A percentile compares a stretch with the other conserved stretches of the same genome.
Conservation (phyloP, 225 moss, liverwort and hornwort species). For the Rhytidiadelphus loreus region DNA sequence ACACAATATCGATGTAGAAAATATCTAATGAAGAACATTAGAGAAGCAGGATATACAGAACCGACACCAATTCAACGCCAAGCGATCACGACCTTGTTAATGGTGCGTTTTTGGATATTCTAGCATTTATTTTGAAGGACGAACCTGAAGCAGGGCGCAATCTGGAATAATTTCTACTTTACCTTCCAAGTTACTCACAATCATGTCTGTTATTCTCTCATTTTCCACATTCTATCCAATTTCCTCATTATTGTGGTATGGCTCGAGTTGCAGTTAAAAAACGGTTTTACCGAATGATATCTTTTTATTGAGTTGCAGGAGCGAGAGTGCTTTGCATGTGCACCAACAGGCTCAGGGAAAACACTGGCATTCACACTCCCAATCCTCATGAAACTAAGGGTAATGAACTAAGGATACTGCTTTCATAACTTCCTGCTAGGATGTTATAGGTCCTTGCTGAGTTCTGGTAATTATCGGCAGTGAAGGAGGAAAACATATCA, state of each 20-base stretch:
- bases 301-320: slow-evolving; percentile 22
- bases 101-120: slow-evolving; percentile 5
- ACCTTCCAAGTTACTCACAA: neutral
- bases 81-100: slow-evolving; percentile 62
- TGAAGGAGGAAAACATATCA: neutral
- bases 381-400: slow-evolving; percentile 66
- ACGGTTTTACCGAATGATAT: neutral
- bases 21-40: slow-evolving; percentile 45
- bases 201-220: neutral
- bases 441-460: neutral
- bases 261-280: neutral
- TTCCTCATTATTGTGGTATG: neutral
- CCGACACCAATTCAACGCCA: slow-evolving; percentile 96
- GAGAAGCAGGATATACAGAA: slow-evolving; percentile 51
- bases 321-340: slow-evolving; percentile 88
- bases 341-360: slow-evolving; percentile 92
- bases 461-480: neutral
- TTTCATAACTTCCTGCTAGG: neutral
- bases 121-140: neutral
- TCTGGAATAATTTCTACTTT: neutral
- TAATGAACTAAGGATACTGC: neutral
- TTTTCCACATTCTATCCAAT: neutral
- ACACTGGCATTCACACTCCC: slow-evolving; percentile 90
- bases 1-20: slow-evolving; percentile 60
- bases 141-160: neutral